Base-by-base conservation (phyloP, 345 rosid species). In the Reutealis trisperma region DNA sequence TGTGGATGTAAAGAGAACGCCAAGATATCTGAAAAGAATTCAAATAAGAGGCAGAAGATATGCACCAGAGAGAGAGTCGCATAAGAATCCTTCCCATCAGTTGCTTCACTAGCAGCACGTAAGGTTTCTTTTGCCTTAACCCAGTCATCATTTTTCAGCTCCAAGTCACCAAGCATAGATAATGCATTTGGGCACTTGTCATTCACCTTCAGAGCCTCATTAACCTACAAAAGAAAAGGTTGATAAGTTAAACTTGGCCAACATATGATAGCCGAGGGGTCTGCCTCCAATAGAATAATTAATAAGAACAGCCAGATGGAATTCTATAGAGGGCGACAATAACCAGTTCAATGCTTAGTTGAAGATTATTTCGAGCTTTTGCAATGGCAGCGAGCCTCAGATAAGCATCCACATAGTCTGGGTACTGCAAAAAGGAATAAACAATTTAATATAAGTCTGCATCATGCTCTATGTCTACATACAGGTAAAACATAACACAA, bases 141-240 rank as follows among this genome's bases (percentile, higher is more conserved):
- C 99, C 99, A 95, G 79, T 95, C 98, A 85, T 95, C 99, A 79
- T 91, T 95, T 87, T 93, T 95, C 72, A 95, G 99, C 89, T 95
- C 99, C 80, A 95, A 81, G 81, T 93, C 98, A 85, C 99, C 99
- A 76, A 95, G 97, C 88, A 95, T 87, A 60, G 98, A 93, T 79
- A 95, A 85, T 37, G 96, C 96, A 89, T 91, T 93, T 71, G 97
- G 89, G 86, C 83, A 82, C 85, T 91, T 95, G 42, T 90, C 91
- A 79, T 87, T 95, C 87, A 93, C 93, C 88, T 89, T 95, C 83
- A 95, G 78, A 54, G 98, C 96, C 87, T 95, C 97, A 68, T 89
- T 88, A 61, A 92, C 99, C 99, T 95, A 81, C 10, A 11, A 51
- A 16, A 70, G 68, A 57, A 44, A 62, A 63, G 73, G 62, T 16